A percentile compares a stretch with the other conserved stretches of the same genome.
These are phyloP conservation scores for Pyrenochaeta sp. DNA, from an alignment of 2,329 filamentous ascomycete species.

Conservation along the genomic window DNA sequence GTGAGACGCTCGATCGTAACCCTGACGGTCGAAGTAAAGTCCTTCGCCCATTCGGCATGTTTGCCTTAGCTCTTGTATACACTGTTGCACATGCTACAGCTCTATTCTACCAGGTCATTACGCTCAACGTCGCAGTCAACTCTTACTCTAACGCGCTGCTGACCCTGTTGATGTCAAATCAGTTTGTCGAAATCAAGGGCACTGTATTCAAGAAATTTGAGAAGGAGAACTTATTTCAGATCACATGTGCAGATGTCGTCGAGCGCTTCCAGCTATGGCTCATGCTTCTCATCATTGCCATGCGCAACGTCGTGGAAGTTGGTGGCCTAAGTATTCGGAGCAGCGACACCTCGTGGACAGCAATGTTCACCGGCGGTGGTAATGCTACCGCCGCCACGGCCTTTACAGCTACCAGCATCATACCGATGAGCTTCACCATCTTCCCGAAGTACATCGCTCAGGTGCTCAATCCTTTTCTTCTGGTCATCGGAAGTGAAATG, in stretches of 20 bases:
- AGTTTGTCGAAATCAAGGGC: slow-evolving; percentile 98
- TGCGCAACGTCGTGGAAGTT: slow-evolving; percentile 95
- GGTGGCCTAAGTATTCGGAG: slow-evolving; percentile 74
- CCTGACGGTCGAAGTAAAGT: slow-evolving; percentile 90
- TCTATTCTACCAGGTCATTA: slow-evolving; percentile 97
- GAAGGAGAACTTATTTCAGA: slow-evolving; percentile 95
- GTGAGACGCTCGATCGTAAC: slow-evolving; percentile 88
- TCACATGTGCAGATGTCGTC: slow-evolving; percentile 95
- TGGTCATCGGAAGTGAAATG: slow-evolving; percentile 96
- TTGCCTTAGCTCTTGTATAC: slow-evolving; percentile 84
- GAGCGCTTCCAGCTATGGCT: slow-evolving; percentile 98
- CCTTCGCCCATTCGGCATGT: slow-evolving; percentile 88
- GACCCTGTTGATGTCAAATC: slow-evolving; percentile 92
- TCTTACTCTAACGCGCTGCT: slow-evolving; percentile 96
- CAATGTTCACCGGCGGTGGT: slow-evolving; percentile 40
- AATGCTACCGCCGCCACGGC: slow-evolving; percentile 62
- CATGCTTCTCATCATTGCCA: slow-evolving; percentile 94
- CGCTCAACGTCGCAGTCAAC: slow-evolving; percentile 96
- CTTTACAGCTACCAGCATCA: slow-evolving; percentile 73
- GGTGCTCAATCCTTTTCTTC: slow-evolving; percentile 88
- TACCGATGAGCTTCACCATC: slow-evolving; percentile 90
- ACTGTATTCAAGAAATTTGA: slow-evolving; percentile 99
- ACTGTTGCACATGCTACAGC: slow-evolving; percentile 87
- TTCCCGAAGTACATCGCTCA: slow-evolving; percentile 88
- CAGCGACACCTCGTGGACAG: slow-evolving; percentile 39